phyloP scores from a whole-genome alignment of 106 monocot genomes.

The Dioscorea dumetorum region DNA sequence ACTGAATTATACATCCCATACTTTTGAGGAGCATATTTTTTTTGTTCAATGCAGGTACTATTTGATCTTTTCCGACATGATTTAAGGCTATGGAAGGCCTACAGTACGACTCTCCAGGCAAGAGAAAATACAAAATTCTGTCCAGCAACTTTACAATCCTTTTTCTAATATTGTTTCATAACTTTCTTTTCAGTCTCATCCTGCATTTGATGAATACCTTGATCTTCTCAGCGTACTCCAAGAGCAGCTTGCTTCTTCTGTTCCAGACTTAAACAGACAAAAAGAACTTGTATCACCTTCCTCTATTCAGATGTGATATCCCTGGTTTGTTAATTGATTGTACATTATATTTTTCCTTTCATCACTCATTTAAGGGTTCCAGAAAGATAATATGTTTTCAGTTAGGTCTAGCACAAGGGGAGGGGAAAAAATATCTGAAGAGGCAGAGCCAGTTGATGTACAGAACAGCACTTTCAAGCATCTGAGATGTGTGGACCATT shows the following conservation, averaged over 20 bases:
- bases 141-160: background rate
- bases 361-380: too few species aligned
- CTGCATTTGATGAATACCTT: slow-evolving; percentile 74
- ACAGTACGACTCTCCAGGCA: slow-evolving; percentile 84
- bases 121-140: background rate
- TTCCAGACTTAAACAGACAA: slow-evolving; percentile 22
- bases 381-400: too few species aligned
- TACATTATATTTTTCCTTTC: too few species aligned
- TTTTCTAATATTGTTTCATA: background rate
- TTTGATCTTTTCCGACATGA: slow-evolving; percentile 94
- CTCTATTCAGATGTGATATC: slow-evolving; percentile 2
- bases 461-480: too few species aligned
- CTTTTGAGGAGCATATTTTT: background rate
- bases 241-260: slow-evolving; percentile 68
- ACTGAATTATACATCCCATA: background rate
- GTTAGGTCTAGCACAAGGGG: too few species aligned
- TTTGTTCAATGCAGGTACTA: slow-evolving; percentile 49
- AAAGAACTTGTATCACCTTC: slow-evolving; percentile 6
- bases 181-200: slow-evolving; percentile 58
- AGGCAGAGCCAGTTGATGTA: too few species aligned
- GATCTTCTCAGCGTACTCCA: slow-evolving; percentile 71
- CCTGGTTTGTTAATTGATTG: background rate
- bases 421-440: too few species aligned
- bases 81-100: slow-evolving; percentile 84
- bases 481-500: too few species aligned